A percentile compares a stretch with the other conserved stretches of the same genome.
These are phyloP conservation scores for Exophiala sp. DNA, from an alignment of 2,329 filamentous ascomycete species.

Conservation along the genomic window DNA sequence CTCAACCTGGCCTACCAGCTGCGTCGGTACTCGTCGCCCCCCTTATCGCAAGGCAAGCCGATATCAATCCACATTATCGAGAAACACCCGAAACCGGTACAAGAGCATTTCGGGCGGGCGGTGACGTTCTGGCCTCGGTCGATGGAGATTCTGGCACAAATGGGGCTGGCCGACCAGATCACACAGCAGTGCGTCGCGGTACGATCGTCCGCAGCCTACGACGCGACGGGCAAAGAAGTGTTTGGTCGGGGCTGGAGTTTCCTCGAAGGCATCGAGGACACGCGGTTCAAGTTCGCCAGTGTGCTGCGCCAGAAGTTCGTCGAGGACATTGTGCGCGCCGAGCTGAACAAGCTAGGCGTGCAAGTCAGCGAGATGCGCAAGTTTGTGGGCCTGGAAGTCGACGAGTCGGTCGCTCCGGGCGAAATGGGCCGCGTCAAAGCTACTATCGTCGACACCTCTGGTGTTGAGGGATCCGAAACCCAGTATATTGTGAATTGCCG, in stretches of 20 bases:
- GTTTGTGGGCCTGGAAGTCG: slow-evolving; percentile 37
- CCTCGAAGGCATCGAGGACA: slow-evolving; percentile 50
- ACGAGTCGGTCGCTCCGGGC: slow-evolving; percentile 31
- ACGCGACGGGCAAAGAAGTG: slow-evolving; percentile 42
- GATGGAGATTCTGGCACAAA: slow-evolving; percentile 49
- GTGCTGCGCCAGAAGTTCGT: slow-evolving; percentile 53
- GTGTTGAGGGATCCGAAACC: slow-evolving; percentile 21
- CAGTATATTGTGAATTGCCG: slow-evolving; percentile 37
- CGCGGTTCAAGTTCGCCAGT: slow-evolving; percentile 48
- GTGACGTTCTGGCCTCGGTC: slow-evolving; percentile 51
- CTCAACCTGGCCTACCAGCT: slow-evolving; percentile 25
- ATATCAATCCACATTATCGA: slow-evolving; percentile 46
- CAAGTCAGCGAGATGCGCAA: slow-evolving; percentile 35
- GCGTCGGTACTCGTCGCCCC: slow-evolving; percentile 30
- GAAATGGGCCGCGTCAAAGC: slow-evolving; percentile 26
- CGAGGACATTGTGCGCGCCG: slow-evolving; percentile 48
- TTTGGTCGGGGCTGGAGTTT: slow-evolving; percentile 47
- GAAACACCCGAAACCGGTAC: slow-evolving; percentile 44
- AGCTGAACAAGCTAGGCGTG: slow-evolving; percentile 36
- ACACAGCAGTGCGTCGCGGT: slow-evolving; percentile 51
- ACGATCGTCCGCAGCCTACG: slow-evolving; percentile 46
- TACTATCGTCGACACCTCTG: slow-evolving; percentile 31
- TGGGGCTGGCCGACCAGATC: slow-evolving; percentile 46
- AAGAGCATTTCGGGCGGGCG: slow-evolving; percentile 50
- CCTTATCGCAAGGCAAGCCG: slow-evolving; percentile 5